phyloP scores from a whole-genome alignment of 2,329 filamentous ascomycete genomes.

The Penicillium sp. region DNA sequence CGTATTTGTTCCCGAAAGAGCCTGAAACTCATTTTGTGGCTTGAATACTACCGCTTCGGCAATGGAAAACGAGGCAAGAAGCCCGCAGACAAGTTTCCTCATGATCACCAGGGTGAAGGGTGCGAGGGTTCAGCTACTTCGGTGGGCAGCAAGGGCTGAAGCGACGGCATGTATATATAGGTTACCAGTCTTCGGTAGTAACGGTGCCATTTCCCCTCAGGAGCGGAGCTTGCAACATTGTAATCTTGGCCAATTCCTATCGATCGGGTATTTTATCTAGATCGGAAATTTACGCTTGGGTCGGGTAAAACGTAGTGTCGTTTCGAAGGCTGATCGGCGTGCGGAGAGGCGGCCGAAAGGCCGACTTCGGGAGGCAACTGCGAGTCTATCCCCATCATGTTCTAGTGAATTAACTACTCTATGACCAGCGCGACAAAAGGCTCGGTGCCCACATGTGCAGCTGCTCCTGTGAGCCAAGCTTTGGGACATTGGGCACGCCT shows the following conservation, averaged over 20 bases:
- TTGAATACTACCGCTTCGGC: constrained; percentile 16
- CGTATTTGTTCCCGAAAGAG: constrained; percentile 4
- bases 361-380: constrained; percentile 3
- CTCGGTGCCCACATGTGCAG: too few relatives aligned
- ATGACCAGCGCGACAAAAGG: too few relatives aligned
- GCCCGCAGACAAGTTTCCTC: background rate
- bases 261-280: constrained; percentile 5
- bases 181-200: background rate
- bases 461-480: too few relatives aligned
- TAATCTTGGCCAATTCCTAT: background rate
- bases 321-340: constrained; percentile 9
- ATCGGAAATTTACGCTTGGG: background rate
- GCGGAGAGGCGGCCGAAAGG: constrained; percentile 11
- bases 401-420: background rate
- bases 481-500: too few relatives aligned
- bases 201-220: constrained; percentile 12
- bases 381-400: background rate
- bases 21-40: constrained; percentile 18
- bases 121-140: background rate
- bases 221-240: background rate
- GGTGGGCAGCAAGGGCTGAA: background rate
- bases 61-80: constrained; percentile 1
- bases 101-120: background rate
- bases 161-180: background rate
- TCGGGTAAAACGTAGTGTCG: constrained; percentile 8